These are phyloP conservation scores for Pythium sp. DNA, from an alignment of 352 stramenopile species.

Conservation along the genomic window DNA sequence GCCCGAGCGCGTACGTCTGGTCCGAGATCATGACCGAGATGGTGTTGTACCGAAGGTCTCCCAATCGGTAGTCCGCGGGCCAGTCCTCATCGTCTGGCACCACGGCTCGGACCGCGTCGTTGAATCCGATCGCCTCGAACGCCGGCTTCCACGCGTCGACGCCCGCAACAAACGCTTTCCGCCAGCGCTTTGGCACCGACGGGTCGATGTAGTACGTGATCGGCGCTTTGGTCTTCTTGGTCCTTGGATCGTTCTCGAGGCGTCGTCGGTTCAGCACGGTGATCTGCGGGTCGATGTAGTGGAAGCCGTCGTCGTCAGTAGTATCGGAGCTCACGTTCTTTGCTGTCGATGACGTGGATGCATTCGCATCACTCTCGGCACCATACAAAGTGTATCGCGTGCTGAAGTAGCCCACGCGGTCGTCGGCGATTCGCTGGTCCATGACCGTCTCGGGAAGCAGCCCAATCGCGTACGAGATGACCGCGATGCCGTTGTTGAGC, in stretches of 20 bases:
- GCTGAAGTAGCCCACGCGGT: slow-evolving; percentile 82
- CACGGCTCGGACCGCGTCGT: slow-evolving; percentile 66
- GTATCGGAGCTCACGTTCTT: not conserved
- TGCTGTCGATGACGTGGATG: not conserved
- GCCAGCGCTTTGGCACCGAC: slow-evolving; percentile 69
- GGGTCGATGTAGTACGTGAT: slow-evolving; percentile 86
- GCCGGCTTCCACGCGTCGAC: slow-evolving; percentile 76
- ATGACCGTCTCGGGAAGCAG: slow-evolving; percentile 62
- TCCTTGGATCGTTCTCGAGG: slow-evolving; percentile 40
- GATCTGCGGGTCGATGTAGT: slow-evolving; percentile 53
- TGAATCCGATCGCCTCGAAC: slow-evolving; percentile 74
- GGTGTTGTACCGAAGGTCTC: slow-evolving; percentile 83
- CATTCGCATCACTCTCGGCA: slow-evolving; percentile 28
- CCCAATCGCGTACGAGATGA: slow-evolving; percentile 71
- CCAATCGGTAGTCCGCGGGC: slow-evolving; percentile 77
- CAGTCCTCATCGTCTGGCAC: slow-evolving; percentile 66
- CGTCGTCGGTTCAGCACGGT: slow-evolving; percentile 73
- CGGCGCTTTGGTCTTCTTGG: slow-evolving; percentile 39
- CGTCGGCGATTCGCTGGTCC: slow-evolving; percentile 54
- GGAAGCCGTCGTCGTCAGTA: slow-evolving; percentile 30
- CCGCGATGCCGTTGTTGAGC: slow-evolving; percentile 42
- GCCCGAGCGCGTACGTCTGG: slow-evolving; percentile 66
- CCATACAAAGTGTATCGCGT: slow-evolving; percentile 61
- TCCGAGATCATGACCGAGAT: slow-evolving; percentile 86
- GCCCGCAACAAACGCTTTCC: slow-evolving; percentile 50